These are phyloP conservation scores for Actinomortierella ambigua DNA, from an alignment of 371 early-diverging fungal species.

Conservation along the genomic window DNA sequence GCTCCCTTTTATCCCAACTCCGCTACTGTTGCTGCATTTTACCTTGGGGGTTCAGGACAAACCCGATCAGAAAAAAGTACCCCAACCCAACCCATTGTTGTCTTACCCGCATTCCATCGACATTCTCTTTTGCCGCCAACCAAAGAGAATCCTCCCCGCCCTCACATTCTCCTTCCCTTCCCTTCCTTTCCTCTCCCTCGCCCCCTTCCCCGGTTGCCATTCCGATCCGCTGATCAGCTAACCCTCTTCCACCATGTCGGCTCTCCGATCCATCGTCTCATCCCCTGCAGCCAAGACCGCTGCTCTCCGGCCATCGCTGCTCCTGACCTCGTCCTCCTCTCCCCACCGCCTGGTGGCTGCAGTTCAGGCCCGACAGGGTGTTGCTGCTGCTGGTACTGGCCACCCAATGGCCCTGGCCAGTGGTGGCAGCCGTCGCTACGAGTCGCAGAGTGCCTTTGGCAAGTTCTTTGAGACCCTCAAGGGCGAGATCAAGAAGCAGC, in stretches of 20 bases:
- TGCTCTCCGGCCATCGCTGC: slow-evolving; percentile 29
- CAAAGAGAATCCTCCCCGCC: no score
- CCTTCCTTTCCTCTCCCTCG: not conserved
- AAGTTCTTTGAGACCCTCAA: slow-evolving; percentile 85
- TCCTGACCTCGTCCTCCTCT: slow-evolving; percentile 17
- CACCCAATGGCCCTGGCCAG: slow-evolving; percentile 27
- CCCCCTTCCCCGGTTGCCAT: not conserved
- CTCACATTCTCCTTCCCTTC: not conserved
- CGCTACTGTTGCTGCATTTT: no score
- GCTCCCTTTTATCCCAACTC: no score
- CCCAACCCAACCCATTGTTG: not conserved
- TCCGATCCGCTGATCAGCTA: not conserved
- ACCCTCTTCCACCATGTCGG: slow-evolving; percentile 28
- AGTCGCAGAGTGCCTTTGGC: slow-evolving; percentile 47
- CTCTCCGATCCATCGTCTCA: slow-evolving; percentile 44
- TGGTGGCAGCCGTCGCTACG: slow-evolving; percentile 41
- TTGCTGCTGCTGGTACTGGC: no score
- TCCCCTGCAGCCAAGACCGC: slow-evolving; percentile 17
- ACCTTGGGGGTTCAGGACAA: no score
- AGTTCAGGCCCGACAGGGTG: slow-evolving; percentile 22
- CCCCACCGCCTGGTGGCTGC: slow-evolving; percentile 39
- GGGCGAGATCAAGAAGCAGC: slow-evolving; percentile 91
- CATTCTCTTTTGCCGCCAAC: slow-evolving; percentile 3
- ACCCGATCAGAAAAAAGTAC: slow-evolving; percentile 3
- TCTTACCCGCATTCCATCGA: not conserved